A percentile compares a stretch with the other conserved stretches of the same genome.
Conservation (phyloP, 768 basidiomycete species). For the Panus rudis region DNA sequence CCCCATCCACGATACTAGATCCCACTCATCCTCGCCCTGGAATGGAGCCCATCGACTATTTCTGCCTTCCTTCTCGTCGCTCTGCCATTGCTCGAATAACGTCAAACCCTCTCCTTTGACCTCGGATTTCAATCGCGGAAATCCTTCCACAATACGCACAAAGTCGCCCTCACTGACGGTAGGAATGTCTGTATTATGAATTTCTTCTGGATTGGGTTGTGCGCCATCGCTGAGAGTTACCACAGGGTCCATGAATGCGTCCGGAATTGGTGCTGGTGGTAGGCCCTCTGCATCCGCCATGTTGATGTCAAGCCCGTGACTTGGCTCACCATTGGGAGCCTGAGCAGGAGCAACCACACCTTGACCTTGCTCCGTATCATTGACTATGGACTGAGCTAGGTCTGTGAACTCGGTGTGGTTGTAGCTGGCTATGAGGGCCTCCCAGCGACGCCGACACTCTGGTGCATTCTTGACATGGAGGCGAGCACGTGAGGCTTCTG, state of each 20-base stretch:
- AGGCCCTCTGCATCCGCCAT: background rate
- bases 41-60: slow-evolving; percentile 12
- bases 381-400: background rate
- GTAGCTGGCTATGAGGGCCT: background rate
- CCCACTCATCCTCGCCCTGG: slow-evolving; percentile 13
- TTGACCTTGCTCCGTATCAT: background rate
- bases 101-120: slow-evolving; percentile 3
- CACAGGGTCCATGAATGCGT: background rate
- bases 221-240: background rate
- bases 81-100: slow-evolving; percentile 5
- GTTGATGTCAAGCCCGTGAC: no score
- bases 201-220: no score
- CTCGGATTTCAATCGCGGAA: background rate
- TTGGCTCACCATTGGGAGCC: background rate
- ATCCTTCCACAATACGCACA: slow-evolving; percentile 5
- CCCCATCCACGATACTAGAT: slow-evolving; percentile 14
- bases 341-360: background rate
- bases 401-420: no score
- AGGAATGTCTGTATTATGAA: no score
- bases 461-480: slow-evolving; percentile 1
- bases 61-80: background rate
- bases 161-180: background rate
- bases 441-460: slow-evolving; percentile 3
- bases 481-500: no score
- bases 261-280: background rate